phyloP scores from a whole-genome alignment of 345 rosid species.

The Lumnitzera littorea region DNA sequence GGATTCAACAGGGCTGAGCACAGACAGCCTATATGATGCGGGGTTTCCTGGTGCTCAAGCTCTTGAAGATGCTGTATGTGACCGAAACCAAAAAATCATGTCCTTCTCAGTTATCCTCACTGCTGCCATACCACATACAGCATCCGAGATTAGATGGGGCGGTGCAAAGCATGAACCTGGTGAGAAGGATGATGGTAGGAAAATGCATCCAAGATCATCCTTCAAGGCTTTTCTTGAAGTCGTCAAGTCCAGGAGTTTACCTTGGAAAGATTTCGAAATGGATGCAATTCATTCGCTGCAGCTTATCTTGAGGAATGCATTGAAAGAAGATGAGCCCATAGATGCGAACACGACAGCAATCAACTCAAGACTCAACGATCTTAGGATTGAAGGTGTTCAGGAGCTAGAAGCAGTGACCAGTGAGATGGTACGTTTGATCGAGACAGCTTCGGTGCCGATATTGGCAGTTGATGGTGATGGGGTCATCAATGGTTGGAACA shows the following conservation, averaged over 20 bases:
- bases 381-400: slow-evolving; percentile 70
- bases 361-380: slow-evolving; percentile 60
- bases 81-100: too few species aligned
- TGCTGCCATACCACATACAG: too few species aligned
- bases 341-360: slow-evolving; percentile 42
- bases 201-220: slow-evolving; percentile 96
- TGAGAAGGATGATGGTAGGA: slow-evolving; percentile 68
- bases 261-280: slow-evolving; percentile 97
- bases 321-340: slow-evolving; percentile 42
- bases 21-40: slow-evolving; percentile 87
- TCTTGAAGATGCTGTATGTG: slow-evolving; percentile 72
- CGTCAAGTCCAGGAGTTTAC: slow-evolving; percentile 75
- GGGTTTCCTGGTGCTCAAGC: slow-evolving; percentile 70
- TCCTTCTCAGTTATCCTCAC: too few species aligned
- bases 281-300: slow-evolving; percentile 97
- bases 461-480: slow-evolving; percentile 90
- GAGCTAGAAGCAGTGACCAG: slow-evolving; percentile 93
- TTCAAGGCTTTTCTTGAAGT: slow-evolving; percentile 93
- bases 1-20: slow-evolving; percentile 93
- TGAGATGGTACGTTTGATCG: slow-evolving; percentile 93
- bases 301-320: slow-evolving; percentile 79
- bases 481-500: slow-evolving; percentile 87
- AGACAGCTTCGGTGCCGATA: slow-evolving; percentile 88
- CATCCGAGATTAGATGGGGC: slow-evolving; percentile 89
- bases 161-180: slow-evolving; percentile 87